phyloP scores from a whole-genome alignment of 495 filamentous ascomycete species.

The Chaetomium tenue region DNA sequence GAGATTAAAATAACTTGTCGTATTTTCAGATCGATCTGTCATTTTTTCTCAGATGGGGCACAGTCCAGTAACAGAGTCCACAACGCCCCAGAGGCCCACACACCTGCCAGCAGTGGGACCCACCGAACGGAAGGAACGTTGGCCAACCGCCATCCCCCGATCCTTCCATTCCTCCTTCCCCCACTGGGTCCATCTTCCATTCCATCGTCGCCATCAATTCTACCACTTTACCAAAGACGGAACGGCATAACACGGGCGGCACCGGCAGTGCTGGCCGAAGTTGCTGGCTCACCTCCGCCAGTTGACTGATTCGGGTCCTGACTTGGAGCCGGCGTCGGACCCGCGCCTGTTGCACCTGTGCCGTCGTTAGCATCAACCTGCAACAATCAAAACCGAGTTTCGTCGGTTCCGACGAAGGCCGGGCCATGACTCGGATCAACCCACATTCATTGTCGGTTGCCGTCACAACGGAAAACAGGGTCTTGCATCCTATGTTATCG shows the following conservation, averaged over 20 bases:
- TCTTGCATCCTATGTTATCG: constrained; percentile 25
- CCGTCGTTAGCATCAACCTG: neutral
- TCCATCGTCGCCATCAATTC: neutral
- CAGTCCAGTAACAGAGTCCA: too few relatives aligned
- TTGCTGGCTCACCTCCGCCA: neutral
- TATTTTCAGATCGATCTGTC: too few relatives aligned
- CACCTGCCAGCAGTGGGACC: neutral
- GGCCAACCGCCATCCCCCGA: too few relatives aligned
- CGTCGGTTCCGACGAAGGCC: neutral
- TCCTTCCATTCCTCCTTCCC: neutral
- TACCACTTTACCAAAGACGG: constrained; percentile 7
- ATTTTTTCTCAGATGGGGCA: too few relatives aligned
- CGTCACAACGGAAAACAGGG: constrained; percentile 25
- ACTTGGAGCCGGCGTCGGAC: neutral
- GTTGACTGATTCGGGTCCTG: neutral
- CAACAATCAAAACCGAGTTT: neutral
- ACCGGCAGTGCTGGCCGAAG: constrained; percentile 8
- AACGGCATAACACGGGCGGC: constrained; percentile 4
- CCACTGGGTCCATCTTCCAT: neutral
- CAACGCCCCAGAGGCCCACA: neutral
- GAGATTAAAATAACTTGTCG: too few relatives aligned
- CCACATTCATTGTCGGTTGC: constrained; percentile 13
- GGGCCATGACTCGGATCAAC: neutral
- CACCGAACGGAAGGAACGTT: neutral
- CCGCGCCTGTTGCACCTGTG: neutral